Conservation (phyloP, 768 basidiomycete species). For the Suillus placidus region DNA sequence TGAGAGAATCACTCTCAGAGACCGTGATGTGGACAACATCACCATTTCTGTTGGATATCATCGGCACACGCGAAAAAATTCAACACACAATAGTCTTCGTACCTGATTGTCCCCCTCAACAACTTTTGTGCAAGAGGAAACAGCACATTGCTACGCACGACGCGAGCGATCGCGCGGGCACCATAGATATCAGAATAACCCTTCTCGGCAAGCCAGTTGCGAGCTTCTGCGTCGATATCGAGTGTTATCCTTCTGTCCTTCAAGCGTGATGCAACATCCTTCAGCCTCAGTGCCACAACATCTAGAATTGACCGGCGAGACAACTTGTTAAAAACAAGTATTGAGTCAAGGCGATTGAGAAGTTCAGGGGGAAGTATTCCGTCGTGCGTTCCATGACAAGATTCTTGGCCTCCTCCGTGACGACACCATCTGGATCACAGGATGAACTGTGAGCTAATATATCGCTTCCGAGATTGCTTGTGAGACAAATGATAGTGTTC, state of each 20-base stretch:
- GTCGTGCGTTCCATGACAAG: slow-evolving; percentile 76
- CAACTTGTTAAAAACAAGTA: slow-evolving; percentile 91
- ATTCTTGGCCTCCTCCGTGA: slow-evolving; percentile 60
- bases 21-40: slow-evolving; percentile 64
- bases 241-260: slow-evolving; percentile 66
- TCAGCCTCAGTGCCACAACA: slow-evolving; percentile 75
- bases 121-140: slow-evolving; percentile 83
- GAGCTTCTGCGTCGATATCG: slow-evolving; percentile 65
- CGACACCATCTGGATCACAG: slow-evolving; percentile 60
- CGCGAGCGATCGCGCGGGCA: slow-evolving; percentile 84
- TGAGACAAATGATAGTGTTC: slow-evolving; percentile 92
- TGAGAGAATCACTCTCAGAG: slow-evolving; percentile 40
- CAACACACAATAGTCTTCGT: slow-evolving; percentile 13
- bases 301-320: slow-evolving; percentile 71
- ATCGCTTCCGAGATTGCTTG: slow-evolving; percentile 84
- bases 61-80: slow-evolving; percentile 1
- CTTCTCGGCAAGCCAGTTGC: slow-evolving; percentile 67
- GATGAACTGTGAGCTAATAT: slow-evolving; percentile 72
- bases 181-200: slow-evolving; percentile 89
- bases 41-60: slow-evolving; percentile 47
- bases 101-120: slow-evolving; percentile 79
- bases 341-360: slow-evolving; percentile 85
- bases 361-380: slow-evolving; percentile 87
- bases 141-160: slow-evolving; percentile 79
- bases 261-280: slow-evolving; percentile 72